Conservation (phyloP, 1,284 basidiomycete species). For the Cryptococcus sp. region DNA sequence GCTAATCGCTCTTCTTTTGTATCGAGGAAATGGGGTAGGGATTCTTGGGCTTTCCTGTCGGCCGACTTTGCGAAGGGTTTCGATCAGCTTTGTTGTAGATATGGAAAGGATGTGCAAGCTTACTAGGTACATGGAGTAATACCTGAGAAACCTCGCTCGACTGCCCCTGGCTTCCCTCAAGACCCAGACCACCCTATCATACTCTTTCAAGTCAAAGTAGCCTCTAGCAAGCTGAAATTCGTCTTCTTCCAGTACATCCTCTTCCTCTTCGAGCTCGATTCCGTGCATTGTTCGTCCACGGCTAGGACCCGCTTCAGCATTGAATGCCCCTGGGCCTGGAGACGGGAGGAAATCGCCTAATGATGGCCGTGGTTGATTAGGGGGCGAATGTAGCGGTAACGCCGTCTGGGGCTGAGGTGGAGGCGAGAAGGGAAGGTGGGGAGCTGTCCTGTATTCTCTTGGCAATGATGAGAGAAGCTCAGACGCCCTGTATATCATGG, state of each 20-base stretch:
- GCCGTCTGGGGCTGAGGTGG: constrained; percentile 30
- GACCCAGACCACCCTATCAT: constrained; percentile 69
- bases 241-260: constrained; percentile 60
- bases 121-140: constrained; percentile 84
- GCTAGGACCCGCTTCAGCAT: constrained; percentile 34
- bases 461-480: constrained; percentile 51
- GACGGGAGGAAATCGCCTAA: constrained; percentile 44
- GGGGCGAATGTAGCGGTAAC: constrained; percentile 21
- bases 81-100: neutral
- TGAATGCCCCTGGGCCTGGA: constrained; percentile 31
- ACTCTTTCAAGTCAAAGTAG: constrained; percentile 77
- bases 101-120: constrained; percentile 44
- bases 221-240: constrained; percentile 68
- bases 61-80: constrained; percentile 39
- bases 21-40: constrained; percentile 57
- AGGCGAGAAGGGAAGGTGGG: constrained; percentile 47
- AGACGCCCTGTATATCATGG: constrained; percentile 39
- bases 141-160: constrained; percentile 72
- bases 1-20: constrained; percentile 67
- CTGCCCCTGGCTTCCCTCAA: constrained; percentile 66
- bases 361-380: constrained; percentile 27
- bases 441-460: constrained; percentile 34
- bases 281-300: constrained; percentile 34
- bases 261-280: constrained; percentile 61
- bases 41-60: constrained; percentile 53